phyloP scores from a whole-genome alignment of 2,329 filamentous ascomycete species.

The Colletotrichum tofieldiae region DNA sequence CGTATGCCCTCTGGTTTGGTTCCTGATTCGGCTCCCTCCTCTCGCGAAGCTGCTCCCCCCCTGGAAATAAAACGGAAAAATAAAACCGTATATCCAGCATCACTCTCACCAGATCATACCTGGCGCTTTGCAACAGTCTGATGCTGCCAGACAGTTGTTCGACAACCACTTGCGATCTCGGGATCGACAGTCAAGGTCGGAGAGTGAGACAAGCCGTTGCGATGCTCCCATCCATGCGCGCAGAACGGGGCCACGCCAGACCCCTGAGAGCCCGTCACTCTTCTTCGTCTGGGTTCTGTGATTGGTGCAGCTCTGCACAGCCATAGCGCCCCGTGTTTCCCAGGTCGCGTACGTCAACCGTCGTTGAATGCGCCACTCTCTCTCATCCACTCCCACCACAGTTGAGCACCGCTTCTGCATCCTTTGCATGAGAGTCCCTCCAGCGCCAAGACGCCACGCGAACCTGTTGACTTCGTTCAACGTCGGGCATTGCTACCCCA shows the following conservation, averaged over 20 bases:
- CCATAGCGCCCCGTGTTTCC: conserved; percentile 13
- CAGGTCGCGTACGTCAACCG: not conserved
- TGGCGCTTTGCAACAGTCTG: conserved; percentile 1
- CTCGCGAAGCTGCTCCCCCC: not conserved
- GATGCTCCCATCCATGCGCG: conserved; percentile 5
- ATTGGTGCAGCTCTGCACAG: conserved; percentile 30
- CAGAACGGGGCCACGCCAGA: conserved; percentile 1
- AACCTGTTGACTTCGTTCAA: conserved; percentile 29
- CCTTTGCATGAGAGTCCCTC: conserved; percentile 22
- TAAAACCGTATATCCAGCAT: not conserved
- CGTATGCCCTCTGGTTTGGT: not conserved
- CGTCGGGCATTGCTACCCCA: conserved; percentile 20
- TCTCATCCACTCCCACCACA: not conserved
- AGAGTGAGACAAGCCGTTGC: conserved; percentile 31
- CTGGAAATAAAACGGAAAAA: too few relatives aligned
- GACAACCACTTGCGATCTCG: conserved; percentile 5
- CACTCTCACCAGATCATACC: not conserved
- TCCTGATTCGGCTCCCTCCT: not conserved
- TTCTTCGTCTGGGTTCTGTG: not conserved
- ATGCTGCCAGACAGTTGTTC: not conserved
- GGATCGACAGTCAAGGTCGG: conserved; percentile 1
- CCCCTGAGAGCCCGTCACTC: conserved; percentile 3
- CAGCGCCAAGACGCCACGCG: conserved; percentile 23
- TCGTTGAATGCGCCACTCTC: conserved; percentile 6
- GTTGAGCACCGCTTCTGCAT: not conserved